phyloP scores from a whole-genome alignment of 768 basidiomycete species.

The Leccinellum albellum region DNA sequence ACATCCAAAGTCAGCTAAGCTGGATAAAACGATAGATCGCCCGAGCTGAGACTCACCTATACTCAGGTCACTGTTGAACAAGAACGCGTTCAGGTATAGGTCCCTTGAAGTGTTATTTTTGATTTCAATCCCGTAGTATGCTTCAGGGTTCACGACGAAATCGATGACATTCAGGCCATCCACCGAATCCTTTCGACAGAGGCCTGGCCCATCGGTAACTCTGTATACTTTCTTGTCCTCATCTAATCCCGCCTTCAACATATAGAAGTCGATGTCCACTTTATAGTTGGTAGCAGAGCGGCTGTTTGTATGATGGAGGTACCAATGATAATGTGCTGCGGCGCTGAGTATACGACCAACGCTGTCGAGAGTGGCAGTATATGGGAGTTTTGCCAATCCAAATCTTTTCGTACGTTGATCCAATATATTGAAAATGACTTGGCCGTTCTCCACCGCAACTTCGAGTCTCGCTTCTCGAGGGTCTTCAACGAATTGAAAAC shows the following conservation, averaged over 20 bases:
- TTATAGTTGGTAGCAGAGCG: neutral
- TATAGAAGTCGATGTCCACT: slow-evolving; percentile 13
- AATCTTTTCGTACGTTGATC: neutral
- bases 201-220: neutral
- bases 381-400: neutral
- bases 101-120: slow-evolving; percentile 30
- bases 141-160: slow-evolving; percentile 21
- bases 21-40: neutral
- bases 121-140: slow-evolving; percentile 33
- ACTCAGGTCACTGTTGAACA: slow-evolving; percentile 39
- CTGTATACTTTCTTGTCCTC: neutral
- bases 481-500: neutral
- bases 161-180: slow-evolving; percentile 8
- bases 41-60: slow-evolving; percentile 26
- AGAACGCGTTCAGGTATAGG: slow-evolving; percentile 39
- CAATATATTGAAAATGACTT: neutral
- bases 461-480: slow-evolving; percentile 1
- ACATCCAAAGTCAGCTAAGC: neutral
- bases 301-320: slow-evolving; percentile 11
- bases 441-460: neutral
- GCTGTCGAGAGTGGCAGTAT: neutral
- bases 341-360: slow-evolving; percentile 4
- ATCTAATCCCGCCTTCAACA: neutral
- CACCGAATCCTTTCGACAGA: neutral
- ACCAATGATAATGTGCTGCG: slow-evolving; percentile 21